These are phyloP conservation scores for Thraustochytrium sp. DNA, from an alignment of 352 stramenopile species.

Conservation along the genomic window DNA sequence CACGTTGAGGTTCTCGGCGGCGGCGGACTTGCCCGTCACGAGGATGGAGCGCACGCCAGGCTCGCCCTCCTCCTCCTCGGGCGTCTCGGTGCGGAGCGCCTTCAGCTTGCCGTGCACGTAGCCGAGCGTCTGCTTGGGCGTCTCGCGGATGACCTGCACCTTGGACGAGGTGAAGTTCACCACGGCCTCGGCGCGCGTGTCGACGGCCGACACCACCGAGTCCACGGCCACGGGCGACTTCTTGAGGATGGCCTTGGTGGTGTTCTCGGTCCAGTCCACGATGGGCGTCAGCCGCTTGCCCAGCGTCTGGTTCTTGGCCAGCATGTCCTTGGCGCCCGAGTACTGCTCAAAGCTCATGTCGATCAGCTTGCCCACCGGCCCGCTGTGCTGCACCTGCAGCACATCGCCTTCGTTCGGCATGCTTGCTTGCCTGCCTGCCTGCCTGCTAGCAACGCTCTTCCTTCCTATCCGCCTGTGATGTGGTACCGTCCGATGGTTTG, in stretches of 20 bases:
- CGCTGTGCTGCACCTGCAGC: not conserved
- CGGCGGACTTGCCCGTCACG: not conserved
- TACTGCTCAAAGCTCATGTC: constrained; percentile 36
- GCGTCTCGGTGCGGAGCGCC: not conserved
- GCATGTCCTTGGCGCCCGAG: constrained; percentile 17
- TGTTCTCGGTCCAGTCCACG: constrained; percentile 23
- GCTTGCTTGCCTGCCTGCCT: no score
- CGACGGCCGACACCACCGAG: constrained; percentile 9
- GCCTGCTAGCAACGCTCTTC: no score
- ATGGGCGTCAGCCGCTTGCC: constrained; percentile 1
- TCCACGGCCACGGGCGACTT: constrained; percentile 23
- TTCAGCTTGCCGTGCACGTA: constrained; percentile 32
- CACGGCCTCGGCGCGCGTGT: constrained; percentile 3
- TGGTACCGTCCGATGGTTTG: no score
- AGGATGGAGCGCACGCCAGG: not conserved
- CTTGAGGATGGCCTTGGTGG: constrained; percentile 34
- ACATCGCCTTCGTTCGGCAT: not conserved
- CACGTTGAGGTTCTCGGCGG: not conserved
- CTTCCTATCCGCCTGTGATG: no score
- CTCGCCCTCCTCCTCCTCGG: not conserved
- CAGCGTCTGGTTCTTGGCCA: constrained; percentile 14
- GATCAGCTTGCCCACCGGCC: not conserved
- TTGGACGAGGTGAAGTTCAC: constrained; percentile 11
- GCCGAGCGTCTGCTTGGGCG: constrained; percentile 21
- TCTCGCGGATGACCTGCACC: not conserved